Base-by-base conservation (phyloP, 2,329 filamentous ascomycete genomes). In the Dactylellina cionopaga region DNA sequence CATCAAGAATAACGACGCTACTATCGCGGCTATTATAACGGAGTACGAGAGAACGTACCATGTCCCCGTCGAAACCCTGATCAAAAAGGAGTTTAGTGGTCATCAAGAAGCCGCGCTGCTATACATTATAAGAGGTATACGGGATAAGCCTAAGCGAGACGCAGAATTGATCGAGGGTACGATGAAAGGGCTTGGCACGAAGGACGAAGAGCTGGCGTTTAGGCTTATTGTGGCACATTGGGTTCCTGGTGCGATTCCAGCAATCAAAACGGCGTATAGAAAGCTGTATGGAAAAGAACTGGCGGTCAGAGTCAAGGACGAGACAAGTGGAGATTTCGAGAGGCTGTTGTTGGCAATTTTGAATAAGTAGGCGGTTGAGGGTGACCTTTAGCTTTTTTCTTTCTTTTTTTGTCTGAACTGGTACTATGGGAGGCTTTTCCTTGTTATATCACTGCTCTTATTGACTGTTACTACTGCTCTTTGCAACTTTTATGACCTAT, bases 21-120 rank as follows among this genome's bases (percentile, higher is more conserved):
- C 97, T 80, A 86, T 99, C 66, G 88, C 91, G 27, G 93, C 92
- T 41, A 92, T 98, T 71, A 85, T 86, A 11, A 86, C 90, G 56
- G 85, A 88, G 0, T 98, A 96, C 81, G 84, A 88, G 77, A 83
- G 87, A 58, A 89, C 88, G 72, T 96, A 93, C 79, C 86, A 88
- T 22, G 85, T 85, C 31, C 83, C 86, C 6, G 84, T 98, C 1
- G 88, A 92, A 75, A 85, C 87, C 25, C 88, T 92, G 54, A 88
- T 98, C 77, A 87, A 88, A 74, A 90, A 86, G 82, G 89, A 95
- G 78, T 97, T 97, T 81, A 91, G 89, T 0, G 94, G 94, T 0
- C 94, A 98, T 79, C 96, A 98, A 92, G 84, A 93, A 79, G 87
- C 91, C 11, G 92, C 92, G 0, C 85, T 98, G 0, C 81, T 95